phyloP scores from a whole-genome alignment of 306 rosid genomes.

The Prunus campanulata region DNA sequence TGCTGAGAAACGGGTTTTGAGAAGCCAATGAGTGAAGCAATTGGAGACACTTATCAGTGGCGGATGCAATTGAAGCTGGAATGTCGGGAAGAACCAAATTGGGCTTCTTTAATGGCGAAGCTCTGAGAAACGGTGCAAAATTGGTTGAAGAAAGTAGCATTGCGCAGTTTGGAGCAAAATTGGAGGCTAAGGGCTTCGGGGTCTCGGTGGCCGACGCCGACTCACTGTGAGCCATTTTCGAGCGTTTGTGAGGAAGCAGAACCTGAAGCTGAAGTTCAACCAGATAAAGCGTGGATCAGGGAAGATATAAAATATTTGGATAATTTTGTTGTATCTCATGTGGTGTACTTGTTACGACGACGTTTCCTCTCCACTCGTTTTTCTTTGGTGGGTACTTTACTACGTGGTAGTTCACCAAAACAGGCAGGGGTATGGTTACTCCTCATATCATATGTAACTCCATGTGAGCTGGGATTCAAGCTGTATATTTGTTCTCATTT shows the following conservation, averaged over 20 bases:
- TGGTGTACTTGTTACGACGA: conserved; percentile 7
- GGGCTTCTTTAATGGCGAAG: conserved; percentile 31
- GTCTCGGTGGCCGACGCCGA: conserved; percentile 29
- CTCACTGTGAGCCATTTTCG: conserved; percentile 48
- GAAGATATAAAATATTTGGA: not conserved
- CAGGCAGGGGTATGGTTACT: too few species aligned
- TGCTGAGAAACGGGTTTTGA: conserved; percentile 54
- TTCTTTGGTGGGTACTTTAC: not conserved
- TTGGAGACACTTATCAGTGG: conserved; percentile 33
- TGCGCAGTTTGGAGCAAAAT: conserved; percentile 31
- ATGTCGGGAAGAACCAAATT: conserved; percentile 35
- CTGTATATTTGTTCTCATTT: too few species aligned
- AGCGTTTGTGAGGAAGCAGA: not conserved
- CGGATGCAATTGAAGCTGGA: conserved; percentile 31
- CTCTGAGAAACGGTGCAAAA: conserved; percentile 45
- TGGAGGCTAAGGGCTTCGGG: conserved; percentile 13
- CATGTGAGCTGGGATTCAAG: too few species aligned
- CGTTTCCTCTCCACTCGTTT: conserved; percentile 30
- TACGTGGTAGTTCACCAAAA: not conserved
- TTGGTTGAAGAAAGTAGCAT: conserved; percentile 45
- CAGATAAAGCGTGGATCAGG: conserved; percentile 38
- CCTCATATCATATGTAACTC: too few species aligned
- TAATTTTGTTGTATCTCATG: not conserved
- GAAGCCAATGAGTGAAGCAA: conserved; percentile 46
- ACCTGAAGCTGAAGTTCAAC: conserved; percentile 2